Evolutionary conservation across 176 grass and related monocot species (phyloP).

Genomic region (Guadua angustifolia): DNA sequence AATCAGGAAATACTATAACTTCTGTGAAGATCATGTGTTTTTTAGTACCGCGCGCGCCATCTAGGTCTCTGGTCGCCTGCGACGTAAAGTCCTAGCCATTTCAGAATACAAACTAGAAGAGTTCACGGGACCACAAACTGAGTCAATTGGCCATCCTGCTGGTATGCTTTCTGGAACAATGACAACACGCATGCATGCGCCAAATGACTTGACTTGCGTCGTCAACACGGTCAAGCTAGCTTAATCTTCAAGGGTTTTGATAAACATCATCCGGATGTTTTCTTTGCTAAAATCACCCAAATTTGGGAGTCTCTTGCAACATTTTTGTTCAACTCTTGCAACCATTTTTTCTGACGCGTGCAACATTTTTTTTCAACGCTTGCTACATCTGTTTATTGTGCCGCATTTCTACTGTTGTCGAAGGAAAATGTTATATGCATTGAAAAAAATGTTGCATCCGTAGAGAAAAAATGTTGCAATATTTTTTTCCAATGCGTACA

Average conservation of each 20-base stretch:
- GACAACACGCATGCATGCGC: slow-evolving; percentile 2
- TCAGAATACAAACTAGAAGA: neutral
- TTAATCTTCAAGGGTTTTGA: slow-evolving; percentile 7
- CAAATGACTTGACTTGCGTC: slow-evolving; percentile 45
- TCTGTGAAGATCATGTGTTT: neutral
- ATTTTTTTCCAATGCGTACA: too few species aligned
- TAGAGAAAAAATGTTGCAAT: too few species aligned
- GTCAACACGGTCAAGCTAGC: slow-evolving; percentile 39
- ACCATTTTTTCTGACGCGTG: too few species aligned
- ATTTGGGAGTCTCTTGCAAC: too few species aligned
- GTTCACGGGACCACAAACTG: neutral
- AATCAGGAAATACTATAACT: neutral
- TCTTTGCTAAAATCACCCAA: too few species aligned
- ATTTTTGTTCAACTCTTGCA: too few species aligned
- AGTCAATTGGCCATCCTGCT: neutral
- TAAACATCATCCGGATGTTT: too few species aligned
- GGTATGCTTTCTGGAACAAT: neutral
- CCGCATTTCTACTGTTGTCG: too few species aligned
- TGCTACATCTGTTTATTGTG: too few species aligned
- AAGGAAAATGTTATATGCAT: too few species aligned
- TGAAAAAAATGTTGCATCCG: too few species aligned
- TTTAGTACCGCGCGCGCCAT: neutral
- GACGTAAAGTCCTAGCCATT: slow-evolving; percentile 3
- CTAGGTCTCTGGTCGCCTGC: neutral
- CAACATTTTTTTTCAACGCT: too few species aligned